These are phyloP conservation scores for Phytophthora litchii DNA, from an alignment of 352 stramenopile genomes.

Conservation along the genomic window DNA sequence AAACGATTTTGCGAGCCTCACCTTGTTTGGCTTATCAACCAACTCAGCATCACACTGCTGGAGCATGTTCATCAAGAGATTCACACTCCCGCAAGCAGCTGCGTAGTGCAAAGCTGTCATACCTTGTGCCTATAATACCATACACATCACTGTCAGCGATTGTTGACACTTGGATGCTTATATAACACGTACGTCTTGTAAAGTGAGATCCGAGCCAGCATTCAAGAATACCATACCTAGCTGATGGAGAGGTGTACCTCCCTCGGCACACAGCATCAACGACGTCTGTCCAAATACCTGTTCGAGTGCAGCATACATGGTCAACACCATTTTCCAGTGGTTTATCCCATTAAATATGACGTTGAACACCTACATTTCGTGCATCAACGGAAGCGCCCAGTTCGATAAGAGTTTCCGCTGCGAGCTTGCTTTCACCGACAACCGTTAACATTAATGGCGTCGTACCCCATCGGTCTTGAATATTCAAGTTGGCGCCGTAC, in stretches of 20 bases:
- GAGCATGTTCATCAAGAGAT: constrained; percentile 68
- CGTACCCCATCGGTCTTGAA: constrained; percentile 77
- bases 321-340: not conserved
- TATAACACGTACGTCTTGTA: constrained; percentile 57
- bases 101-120: constrained; percentile 80
- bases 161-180: not conserved
- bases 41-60: constrained; percentile 64
- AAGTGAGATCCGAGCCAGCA: constrained; percentile 54
- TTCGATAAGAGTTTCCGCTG: constrained; percentile 70
- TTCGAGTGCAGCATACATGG: not conserved
- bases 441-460: constrained; percentile 84
- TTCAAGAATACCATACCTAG: constrained; percentile 81
- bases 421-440: constrained; percentile 65
- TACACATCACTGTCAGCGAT: constrained; percentile 1
- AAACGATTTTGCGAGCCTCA: constrained; percentile 15
- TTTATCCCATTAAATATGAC: not conserved
- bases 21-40: constrained; percentile 64
- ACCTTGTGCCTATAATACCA: constrained; percentile 52
- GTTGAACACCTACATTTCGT: constrained; percentile 53
- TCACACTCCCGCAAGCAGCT: constrained; percentile 55
- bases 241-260: constrained; percentile 60
- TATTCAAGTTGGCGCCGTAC: constrained; percentile 73
- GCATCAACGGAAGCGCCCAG: constrained; percentile 70
- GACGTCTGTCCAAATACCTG: constrained; percentile 80
- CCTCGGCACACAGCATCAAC: constrained; percentile 74